Conservation (phyloP, 352 stramenopile species). For the Phytophthora agathidicida region DNA sequence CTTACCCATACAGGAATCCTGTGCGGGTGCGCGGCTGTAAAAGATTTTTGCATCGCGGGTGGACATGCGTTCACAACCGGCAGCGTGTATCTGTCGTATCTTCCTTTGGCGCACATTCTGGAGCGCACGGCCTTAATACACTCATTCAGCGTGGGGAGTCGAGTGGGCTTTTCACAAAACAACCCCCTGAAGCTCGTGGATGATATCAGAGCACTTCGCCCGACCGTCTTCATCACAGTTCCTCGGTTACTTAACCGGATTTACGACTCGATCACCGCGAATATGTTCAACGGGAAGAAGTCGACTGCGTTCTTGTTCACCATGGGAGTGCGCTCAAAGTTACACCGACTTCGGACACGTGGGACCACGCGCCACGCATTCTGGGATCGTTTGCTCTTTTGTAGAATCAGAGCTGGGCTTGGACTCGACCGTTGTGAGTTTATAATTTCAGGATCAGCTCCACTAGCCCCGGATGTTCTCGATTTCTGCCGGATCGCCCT, state of each 20-base stretch:
- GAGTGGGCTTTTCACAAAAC: conserved; percentile 94
- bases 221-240: conserved; percentile 94
- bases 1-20: conserved; percentile 90
- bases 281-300: conserved; percentile 58
- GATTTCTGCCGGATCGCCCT: conserved; percentile 95
- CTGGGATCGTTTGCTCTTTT: conserved; percentile 96
- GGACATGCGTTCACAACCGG: conserved; percentile 38
- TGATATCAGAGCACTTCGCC: conserved; percentile 90
- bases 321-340: conserved; percentile 66
- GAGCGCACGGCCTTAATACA: conserved; percentile 78
- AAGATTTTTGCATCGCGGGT: conserved; percentile 38
- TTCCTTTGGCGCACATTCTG: conserved; percentile 97
- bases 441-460: conserved; percentile 95
- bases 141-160: conserved; percentile 75
- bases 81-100: conserved; percentile 95
- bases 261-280: conserved; percentile 92
- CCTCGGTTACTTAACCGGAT: conserved; percentile 97
- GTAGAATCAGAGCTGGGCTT: conserved; percentile 91
- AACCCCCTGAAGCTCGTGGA: conserved; percentile 91
- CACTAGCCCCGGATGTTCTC: conserved; percentile 92
- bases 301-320: conserved; percentile 88
- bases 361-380: conserved; percentile 65
- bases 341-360: conserved; percentile 65
- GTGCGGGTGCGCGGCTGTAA: conserved; percentile 29
- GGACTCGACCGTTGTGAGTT: conserved; percentile 85